Evolutionary conservation across 257 asterid genomes (phyloP).

Genomic region (Forsythia viridissima): DNA sequence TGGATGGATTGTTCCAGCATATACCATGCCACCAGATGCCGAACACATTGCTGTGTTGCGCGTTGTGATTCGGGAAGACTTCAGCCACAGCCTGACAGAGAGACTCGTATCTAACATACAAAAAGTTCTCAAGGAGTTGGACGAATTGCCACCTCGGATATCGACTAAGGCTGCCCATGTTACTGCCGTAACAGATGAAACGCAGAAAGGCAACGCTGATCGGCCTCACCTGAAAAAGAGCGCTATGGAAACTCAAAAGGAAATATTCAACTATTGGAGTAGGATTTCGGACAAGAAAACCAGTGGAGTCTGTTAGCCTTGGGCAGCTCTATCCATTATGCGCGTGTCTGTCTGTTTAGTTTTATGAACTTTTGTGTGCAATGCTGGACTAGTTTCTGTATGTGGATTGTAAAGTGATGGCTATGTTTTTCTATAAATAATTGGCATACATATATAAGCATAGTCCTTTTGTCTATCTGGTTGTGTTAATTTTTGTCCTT

Average conservation of each 20-base stretch:
- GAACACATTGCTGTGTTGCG: conserved; percentile 65
- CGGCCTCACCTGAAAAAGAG: conserved; percentile 11
- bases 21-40: conserved; percentile 76
- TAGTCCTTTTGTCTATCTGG: neutral
- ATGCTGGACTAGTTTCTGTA: neutral
- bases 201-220: conserved; percentile 3
- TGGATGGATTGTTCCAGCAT: conserved; percentile 86
- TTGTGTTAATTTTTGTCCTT: neutral
- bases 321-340: neutral
- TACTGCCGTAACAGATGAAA: conserved; percentile 17
- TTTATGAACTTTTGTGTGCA: neutral
- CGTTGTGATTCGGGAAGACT: conserved; percentile 68
- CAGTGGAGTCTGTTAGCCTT: conserved; percentile 55
- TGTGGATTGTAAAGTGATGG: neutral
- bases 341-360: neutral
- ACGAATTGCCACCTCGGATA: conserved; percentile 39
- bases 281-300: conserved; percentile 55
- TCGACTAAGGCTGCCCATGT: conserved; percentile 33
- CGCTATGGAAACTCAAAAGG: conserved; percentile 29
- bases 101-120: conserved; percentile 55
- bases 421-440: neutral
- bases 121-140: conserved; percentile 58
- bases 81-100: conserved; percentile 59
- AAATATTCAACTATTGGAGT: conserved; percentile 54
- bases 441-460: too few relatives aligned